A percentile compares a stretch with the other conserved stretches of the same genome.
These are phyloP conservation scores for Cajanus cajan DNA, from an alignment of 306 rosid genomes.

Conservation along the genomic window DNA sequence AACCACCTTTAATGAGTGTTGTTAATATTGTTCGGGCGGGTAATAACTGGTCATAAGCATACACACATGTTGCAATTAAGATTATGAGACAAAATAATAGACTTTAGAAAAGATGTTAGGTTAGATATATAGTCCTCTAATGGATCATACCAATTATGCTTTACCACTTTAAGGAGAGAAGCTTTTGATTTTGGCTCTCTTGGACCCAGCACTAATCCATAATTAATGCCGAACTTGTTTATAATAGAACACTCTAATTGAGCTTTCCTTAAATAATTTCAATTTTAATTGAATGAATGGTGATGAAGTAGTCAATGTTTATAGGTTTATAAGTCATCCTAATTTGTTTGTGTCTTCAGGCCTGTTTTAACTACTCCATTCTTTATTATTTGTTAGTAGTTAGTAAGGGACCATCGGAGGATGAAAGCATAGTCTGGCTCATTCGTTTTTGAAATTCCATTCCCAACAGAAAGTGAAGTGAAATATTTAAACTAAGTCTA, in stretches of 20 bases:
- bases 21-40: neutral
- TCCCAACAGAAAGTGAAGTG: slow-evolving; percentile 18
- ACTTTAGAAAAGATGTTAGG: neutral
- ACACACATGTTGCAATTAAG: neutral
- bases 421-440: slow-evolving; percentile 14
- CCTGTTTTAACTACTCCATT: slow-evolving; percentile 38
- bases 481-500: slow-evolving; percentile 32
- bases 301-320: slow-evolving; percentile 43
- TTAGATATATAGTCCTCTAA: neutral
- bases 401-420: neutral
- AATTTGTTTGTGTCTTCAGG: slow-evolving; percentile 26
- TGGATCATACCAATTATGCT: neutral
- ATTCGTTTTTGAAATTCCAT: slow-evolving; percentile 15
- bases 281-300: neutral
- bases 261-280: slow-evolving; percentile 18
- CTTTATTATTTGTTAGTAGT: neutral
- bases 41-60: neutral
- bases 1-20: neutral
- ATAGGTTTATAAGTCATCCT: slow-evolving; percentile 6
- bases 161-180: neutral
- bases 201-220: slow-evolving; percentile 29
- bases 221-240: neutral
- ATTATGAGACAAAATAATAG: neutral
- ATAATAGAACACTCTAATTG: neutral
- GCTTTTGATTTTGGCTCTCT: slow-evolving; percentile 10